Percentiles rank a stretch among this genome's conserved stretches.
These are phyloP conservation scores for Diversispora eburnea DNA, from an alignment of 192 early-diverging fungal species.

Conservation along the genomic window DNA sequence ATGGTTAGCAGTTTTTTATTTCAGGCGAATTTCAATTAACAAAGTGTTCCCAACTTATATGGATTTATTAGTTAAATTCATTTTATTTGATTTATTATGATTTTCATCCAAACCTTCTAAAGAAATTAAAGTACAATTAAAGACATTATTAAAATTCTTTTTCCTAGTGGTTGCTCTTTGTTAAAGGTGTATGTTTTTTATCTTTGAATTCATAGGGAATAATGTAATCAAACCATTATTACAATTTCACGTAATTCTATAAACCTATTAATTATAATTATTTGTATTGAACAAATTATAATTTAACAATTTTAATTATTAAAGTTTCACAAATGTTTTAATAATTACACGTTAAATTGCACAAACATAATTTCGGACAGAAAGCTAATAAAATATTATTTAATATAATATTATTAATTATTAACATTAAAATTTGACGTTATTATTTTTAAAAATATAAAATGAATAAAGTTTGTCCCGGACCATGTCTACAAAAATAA, in stretches of 20 bases:
- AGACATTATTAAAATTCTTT: conserved; percentile 45
- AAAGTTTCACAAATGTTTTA: conserved; percentile 61
- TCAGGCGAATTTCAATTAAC: too few relatives aligned
- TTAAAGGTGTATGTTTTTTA: conserved; percentile 74
- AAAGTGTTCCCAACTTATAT: too few relatives aligned
- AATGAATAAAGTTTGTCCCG: conserved; percentile 56
- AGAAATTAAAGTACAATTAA: conserved; percentile 41
- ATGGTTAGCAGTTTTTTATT: too few relatives aligned
- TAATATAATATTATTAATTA: too few relatives aligned
- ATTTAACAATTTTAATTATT: too few relatives aligned
- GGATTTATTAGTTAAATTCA: too few relatives aligned
- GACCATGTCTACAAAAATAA: conserved; percentile 73
- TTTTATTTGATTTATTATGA: too few relatives aligned
- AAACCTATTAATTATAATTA: conserved; percentile 50
- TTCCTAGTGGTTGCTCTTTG: conserved; percentile 23
- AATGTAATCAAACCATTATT: conserved; percentile 85
- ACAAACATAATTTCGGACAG: conserved; percentile 74
- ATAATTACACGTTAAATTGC: conserved; percentile 76
- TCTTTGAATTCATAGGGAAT: conserved; percentile 83
- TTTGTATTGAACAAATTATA: background rate
- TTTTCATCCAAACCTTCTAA: conserved; percentile 25
- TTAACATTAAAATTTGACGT: background rate
- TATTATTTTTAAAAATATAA: background rate
- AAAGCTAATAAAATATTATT: conserved; percentile 41
- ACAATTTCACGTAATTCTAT: conserved; percentile 92